Evolutionary conservation across 2,329 filamentous ascomycete genomes (phyloP).

Genomic region (Ascochyta clinopodiicola): DNA sequence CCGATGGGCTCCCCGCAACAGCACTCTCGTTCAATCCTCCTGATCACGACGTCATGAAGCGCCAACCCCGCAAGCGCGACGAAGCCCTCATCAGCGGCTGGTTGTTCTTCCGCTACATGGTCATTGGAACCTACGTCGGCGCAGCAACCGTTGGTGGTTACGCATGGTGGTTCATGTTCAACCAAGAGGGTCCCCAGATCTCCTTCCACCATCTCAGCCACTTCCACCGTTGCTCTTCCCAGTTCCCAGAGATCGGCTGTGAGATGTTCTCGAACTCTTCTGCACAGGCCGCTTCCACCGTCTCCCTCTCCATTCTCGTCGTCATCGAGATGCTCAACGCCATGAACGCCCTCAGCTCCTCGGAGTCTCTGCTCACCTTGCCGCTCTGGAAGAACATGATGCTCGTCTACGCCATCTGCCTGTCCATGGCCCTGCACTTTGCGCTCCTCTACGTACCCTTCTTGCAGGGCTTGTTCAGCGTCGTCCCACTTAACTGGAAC

Average conservation of each 20-base stretch:
- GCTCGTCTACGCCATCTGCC: conserved; percentile 89
- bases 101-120: conserved; percentile 97
- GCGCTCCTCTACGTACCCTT: conserved; percentile 90
- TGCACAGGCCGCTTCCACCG: conserved; percentile 88
- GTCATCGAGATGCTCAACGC: conserved; percentile 99
- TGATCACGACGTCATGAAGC: conserved; percentile 98
- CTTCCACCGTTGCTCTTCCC: conserved; percentile 89
- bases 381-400: conserved; percentile 99
- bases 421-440: conserved; percentile 96
- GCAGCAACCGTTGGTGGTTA: conserved; percentile 95
- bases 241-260: conserved; percentile 90
- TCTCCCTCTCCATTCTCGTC: conserved; percentile 88
- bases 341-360: conserved; percentile 95
- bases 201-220: conserved; percentile 85
- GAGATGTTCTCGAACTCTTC: conserved; percentile 87
- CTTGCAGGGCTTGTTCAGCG: conserved; percentile 87
- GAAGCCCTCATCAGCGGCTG: conserved; percentile 92
- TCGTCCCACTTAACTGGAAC: conserved; percentile 80
- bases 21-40: conserved; percentile 97
- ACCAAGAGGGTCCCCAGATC: conserved; percentile 87
- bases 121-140: conserved; percentile 94
- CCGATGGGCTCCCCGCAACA: conserved; percentile 94
- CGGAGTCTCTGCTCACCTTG: conserved; percentile 89
- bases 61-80: conserved; percentile 87
- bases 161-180: conserved; percentile 99